These are phyloP conservation scores for Zasmidium angulare DNA, from an alignment of 2,329 filamentous ascomycete species.

Conservation along the genomic window DNA sequence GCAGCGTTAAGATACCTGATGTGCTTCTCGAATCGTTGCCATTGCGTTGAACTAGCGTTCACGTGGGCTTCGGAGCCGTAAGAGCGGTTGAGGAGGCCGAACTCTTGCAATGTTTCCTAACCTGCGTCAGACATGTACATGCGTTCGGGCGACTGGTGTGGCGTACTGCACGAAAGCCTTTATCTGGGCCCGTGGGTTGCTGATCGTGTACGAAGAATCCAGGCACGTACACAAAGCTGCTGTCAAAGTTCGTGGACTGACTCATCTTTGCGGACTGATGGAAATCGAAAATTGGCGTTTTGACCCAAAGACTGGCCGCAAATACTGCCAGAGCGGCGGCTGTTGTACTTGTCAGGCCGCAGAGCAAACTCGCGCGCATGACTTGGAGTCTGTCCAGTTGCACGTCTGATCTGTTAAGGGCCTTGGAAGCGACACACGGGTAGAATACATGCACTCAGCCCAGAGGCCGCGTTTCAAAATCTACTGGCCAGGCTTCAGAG, in stretches of 20 bases:
- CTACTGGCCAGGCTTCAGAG: not conserved
- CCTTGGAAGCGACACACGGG: too few species aligned
- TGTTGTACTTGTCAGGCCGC: too few species aligned
- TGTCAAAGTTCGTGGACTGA: not conserved
- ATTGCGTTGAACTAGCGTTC: not conserved
- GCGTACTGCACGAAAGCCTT: slow-evolving; percentile 3
- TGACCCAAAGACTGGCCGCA: too few species aligned
- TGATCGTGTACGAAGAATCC: slow-evolving; percentile 1
- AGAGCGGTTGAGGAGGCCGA: not conserved
- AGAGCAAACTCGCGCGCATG: too few species aligned
- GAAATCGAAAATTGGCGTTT: not conserved
- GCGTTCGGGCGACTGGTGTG: not conserved
- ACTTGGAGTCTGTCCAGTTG: too few species aligned
- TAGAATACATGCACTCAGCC: not conserved
- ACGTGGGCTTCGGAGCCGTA: not conserved
- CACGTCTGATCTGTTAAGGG: too few species aligned
- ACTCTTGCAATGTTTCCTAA: not conserved
- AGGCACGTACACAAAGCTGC: not conserved
- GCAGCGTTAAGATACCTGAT: not conserved
- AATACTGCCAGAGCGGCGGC: too few species aligned
- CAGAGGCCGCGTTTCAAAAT: not conserved
- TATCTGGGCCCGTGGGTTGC: slow-evolving; percentile 1
- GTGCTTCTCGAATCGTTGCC: slow-evolving; percentile 1
- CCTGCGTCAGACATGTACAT: not conserved
- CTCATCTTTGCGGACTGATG: too few species aligned